Conservation (phyloP, 2,329 filamentous ascomycete species). For the Chrysoporthe deuterocubensis region DNA sequence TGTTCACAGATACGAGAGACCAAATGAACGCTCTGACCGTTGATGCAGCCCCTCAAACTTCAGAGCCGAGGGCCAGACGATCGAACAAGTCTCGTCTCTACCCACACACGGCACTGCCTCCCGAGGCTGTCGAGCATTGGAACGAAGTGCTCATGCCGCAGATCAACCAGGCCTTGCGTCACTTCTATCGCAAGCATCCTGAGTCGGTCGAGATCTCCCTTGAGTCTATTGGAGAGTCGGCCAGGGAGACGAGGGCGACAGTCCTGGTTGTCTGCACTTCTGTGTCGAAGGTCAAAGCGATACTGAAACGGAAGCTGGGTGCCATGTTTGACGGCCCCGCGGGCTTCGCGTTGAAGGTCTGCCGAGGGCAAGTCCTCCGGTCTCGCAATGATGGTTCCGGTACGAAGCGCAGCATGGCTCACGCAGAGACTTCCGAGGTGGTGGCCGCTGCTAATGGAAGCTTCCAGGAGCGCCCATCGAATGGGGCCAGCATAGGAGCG, state of each 20-base stretch:
- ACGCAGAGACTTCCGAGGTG: constrained; percentile 38
- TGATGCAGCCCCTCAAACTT: constrained; percentile 21
- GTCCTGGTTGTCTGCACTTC: constrained; percentile 79
- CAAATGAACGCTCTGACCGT: constrained; percentile 12
- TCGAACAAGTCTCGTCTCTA: constrained; percentile 59
- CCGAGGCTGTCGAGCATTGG: constrained; percentile 72
- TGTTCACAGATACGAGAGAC: not conserved
- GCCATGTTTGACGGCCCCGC: constrained; percentile 65
- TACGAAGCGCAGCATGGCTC: constrained; percentile 45
- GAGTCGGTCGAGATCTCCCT: constrained; percentile 81
- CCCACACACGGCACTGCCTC: constrained; percentile 60
- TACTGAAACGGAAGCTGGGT: constrained; percentile 70
- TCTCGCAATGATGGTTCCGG: constrained; percentile 54
- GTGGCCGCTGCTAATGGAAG: constrained; percentile 66
- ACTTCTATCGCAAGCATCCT: constrained; percentile 72
- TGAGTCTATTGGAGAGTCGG: constrained; percentile 72
- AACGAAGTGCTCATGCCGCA: constrained; percentile 72
- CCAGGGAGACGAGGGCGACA: constrained; percentile 69
- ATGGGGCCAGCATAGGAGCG: constrained; percentile 91
- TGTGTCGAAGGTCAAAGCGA: constrained; percentile 71
- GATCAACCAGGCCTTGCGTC: constrained; percentile 71
- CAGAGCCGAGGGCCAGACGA: constrained; percentile 30
- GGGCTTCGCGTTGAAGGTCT: constrained; percentile 71
- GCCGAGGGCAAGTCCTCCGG: constrained; percentile 68
- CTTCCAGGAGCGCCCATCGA: constrained; percentile 78